Evolutionary conservation across 2,329 filamentous ascomycete genomes (phyloP).

Genomic region (Blastomyces gilchristii): DNA sequence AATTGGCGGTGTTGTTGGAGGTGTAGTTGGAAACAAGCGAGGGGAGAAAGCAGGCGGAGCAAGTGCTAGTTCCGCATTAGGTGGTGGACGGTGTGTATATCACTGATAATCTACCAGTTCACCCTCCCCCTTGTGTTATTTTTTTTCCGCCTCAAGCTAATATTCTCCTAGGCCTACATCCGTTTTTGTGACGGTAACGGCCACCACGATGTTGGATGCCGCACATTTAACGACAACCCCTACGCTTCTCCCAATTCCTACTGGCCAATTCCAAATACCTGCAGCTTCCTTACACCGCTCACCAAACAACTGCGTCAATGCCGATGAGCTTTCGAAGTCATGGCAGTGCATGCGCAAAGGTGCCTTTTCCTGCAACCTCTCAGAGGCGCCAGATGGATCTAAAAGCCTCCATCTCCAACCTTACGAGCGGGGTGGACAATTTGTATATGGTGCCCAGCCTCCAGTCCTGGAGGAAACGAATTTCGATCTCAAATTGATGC

Average conservation of each 20-base stretch:
- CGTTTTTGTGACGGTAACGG: conserved; percentile 40
- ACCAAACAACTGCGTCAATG: conserved; percentile 41
- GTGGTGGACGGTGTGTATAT: conserved; percentile 12
- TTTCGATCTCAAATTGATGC: conserved; percentile 44
- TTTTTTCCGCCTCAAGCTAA: conserved; percentile 15
- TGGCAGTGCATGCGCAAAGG: conserved; percentile 43
- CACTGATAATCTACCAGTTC: neutral
- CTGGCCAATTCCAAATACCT: conserved; percentile 42
- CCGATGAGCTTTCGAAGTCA: conserved; percentile 36
- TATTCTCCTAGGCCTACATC: conserved; percentile 18
- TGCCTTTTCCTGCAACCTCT: conserved; percentile 9
- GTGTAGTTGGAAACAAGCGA: conserved; percentile 39
- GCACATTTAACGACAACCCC: conserved; percentile 40
- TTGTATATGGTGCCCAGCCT: conserved; percentile 54
- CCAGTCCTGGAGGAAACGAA: conserved; percentile 38
- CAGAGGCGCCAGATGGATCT: conserved; percentile 20
- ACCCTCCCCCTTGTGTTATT: neutral
- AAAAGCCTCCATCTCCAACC: conserved; percentile 32
- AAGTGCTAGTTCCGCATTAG: conserved; percentile 10
- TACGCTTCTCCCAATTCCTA: conserved; percentile 38
- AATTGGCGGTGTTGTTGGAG: conserved; percentile 46
- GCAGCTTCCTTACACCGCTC: conserved; percentile 37
- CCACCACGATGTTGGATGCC: conserved; percentile 41
- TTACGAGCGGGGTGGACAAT: conserved; percentile 29
- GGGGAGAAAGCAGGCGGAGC: conserved; percentile 17